These are phyloP conservation scores for Sisymbrium irio DNA, from an alignment of 345 rosid genomes.

Conservation along the genomic window DNA sequence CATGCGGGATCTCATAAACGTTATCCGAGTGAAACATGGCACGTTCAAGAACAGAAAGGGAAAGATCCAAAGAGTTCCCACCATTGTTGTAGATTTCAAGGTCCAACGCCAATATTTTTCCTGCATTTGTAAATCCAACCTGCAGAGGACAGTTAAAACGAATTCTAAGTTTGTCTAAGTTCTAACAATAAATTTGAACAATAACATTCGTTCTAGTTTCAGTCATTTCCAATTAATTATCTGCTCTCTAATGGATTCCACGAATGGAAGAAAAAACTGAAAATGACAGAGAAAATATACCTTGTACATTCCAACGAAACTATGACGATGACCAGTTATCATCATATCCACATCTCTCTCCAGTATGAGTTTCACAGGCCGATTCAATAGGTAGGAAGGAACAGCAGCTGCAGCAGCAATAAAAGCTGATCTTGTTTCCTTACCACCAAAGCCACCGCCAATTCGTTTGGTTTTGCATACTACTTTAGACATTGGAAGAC, in stretches of 20 bases:
- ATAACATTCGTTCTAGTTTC: no score
- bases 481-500: conserved; percentile 90
- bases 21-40: conserved; percentile 95
- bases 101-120: conserved; percentile 83
- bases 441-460: conserved; percentile 98
- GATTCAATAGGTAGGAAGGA: conserved; percentile 76
- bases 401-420: conserved; percentile 82
- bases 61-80: conserved; percentile 87
- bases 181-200: no score
- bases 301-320: conserved; percentile 93
- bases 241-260: not conserved
- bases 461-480: conserved; percentile 87
- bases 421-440: conserved; percentile 85
- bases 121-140: conserved; percentile 89
- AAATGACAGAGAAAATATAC: conserved; percentile 32
- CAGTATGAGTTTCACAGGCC: conserved; percentile 73
- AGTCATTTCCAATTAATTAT: not conserved
- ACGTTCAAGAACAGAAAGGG: conserved; percentile 72
- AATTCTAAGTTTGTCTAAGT: no score
- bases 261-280: not conserved
- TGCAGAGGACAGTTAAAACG: conserved; percentile 8
- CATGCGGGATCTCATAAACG: conserved; percentile 84
- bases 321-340: conserved; percentile 91
- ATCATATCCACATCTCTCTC: conserved; percentile 94
- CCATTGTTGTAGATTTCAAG: conserved; percentile 84